Conservation (phyloP, 352 stramenopile species). For the Pythium rishiriense region DNA sequence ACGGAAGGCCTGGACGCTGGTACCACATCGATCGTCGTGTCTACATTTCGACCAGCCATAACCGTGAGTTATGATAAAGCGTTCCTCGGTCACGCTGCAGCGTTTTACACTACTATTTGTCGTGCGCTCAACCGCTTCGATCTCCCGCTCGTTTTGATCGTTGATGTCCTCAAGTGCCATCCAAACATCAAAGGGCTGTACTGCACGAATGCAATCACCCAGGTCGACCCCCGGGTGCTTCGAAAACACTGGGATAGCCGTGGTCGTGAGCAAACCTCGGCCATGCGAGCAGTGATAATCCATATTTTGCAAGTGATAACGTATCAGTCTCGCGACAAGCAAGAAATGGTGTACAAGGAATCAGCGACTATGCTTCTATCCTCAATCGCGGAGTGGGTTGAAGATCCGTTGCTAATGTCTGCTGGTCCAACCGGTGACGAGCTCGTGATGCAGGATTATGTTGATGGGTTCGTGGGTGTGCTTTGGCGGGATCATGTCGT, state of each 20-base stretch:
- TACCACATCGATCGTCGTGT: neutral
- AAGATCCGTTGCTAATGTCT: constrained; percentile 20
- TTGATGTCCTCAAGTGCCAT: constrained; percentile 44
- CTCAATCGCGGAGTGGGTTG: constrained; percentile 34
- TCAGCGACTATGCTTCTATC: constrained; percentile 39
- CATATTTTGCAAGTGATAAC: constrained; percentile 37
- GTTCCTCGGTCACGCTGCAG: constrained; percentile 44
- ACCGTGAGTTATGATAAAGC: constrained; percentile 37
- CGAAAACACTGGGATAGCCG: constrained; percentile 35
- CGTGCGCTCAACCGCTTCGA: constrained; percentile 20
- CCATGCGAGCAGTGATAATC: constrained; percentile 34
- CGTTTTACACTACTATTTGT: constrained; percentile 42
- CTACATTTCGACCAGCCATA: neutral
- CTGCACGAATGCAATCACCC: constrained; percentile 38
- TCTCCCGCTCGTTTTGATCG: constrained; percentile 41
- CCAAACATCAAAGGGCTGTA: constrained; percentile 46
- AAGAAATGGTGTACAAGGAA: constrained; percentile 39
- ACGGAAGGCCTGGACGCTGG: neutral
- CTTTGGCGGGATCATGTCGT: constrained; percentile 15
- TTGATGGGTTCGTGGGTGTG: neutral
- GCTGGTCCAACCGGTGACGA: constrained; percentile 7
- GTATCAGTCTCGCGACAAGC: constrained; percentile 22
- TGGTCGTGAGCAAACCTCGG: constrained; percentile 24
- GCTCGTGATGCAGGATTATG: neutral
- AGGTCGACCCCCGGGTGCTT: constrained; percentile 36